Conservation (phyloP, 2,329 filamentous ascomycete species). For the Alternaria sp. region DNA sequence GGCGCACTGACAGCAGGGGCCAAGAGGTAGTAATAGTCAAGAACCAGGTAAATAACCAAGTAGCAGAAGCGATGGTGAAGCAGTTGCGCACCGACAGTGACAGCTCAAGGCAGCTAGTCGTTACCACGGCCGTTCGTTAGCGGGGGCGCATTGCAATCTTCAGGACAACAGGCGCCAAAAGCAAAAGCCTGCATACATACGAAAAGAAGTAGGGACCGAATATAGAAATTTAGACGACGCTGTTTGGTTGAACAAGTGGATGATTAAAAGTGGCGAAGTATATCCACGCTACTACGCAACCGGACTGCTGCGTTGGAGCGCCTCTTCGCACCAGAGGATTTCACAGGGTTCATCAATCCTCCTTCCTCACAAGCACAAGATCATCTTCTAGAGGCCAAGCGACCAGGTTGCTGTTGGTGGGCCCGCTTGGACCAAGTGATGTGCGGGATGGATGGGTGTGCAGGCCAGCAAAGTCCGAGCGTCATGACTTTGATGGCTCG, state of each 20-base stretch:
- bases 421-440: slow-evolving; percentile 47
- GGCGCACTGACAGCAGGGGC: slow-evolving; percentile 36
- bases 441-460: slow-evolving; percentile 50
- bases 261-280: slow-evolving; percentile 50
- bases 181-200: slow-evolving; percentile 35
- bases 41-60: slow-evolving; percentile 24
- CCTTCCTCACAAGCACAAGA: slow-evolving; percentile 25
- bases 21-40: slow-evolving; percentile 28
- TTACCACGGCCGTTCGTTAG: slow-evolving; percentile 24
- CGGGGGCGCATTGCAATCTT: slow-evolving; percentile 36
- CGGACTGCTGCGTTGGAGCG: slow-evolving; percentile 32
- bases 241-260: slow-evolving; percentile 44
- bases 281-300: slow-evolving; percentile 38
- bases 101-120: slow-evolving; percentile 31
- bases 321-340: slow-evolving; percentile 37
- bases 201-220: slow-evolving; percentile 40
- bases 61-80: slow-evolving; percentile 28
- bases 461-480: slow-evolving; percentile 28
- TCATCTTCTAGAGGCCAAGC: slow-evolving; percentile 21
- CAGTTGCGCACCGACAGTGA: slow-evolving; percentile 34
- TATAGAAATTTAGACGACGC: slow-evolving; percentile 38
- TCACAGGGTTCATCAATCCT: slow-evolving; percentile 35
- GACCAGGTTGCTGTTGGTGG: slow-evolving; percentile 35
- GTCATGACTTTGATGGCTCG: slow-evolving; percentile 26
- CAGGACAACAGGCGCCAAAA: slow-evolving; percentile 37